Percentiles rank a stretch among this genome's conserved stretches.
These are phyloP conservation scores for Sporisorium scitamineum DNA, from an alignment of 1,284 basidiomycete genomes.

Conservation along the genomic window DNA sequence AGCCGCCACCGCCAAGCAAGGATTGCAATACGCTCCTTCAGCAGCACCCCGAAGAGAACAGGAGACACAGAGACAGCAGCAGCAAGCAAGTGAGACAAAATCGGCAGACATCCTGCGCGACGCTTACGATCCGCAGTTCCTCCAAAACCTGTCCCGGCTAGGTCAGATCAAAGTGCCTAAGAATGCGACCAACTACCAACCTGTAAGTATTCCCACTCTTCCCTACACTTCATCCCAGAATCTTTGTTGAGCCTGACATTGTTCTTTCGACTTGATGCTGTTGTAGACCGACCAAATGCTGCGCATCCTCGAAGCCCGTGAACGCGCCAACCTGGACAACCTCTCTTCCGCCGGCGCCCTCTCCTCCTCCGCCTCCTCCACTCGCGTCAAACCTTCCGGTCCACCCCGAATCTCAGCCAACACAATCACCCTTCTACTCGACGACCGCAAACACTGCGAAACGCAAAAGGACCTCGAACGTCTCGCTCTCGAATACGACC, in stretches of 20 bases:
- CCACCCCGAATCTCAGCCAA: conserved; percentile 32
- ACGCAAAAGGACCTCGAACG: conserved; percentile 40
- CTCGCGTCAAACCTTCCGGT: conserved; percentile 5
- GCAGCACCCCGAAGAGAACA: conserved; percentile 28
- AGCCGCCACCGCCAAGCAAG: conserved; percentile 24
- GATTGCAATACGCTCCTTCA: conserved; percentile 27
- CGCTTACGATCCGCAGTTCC: conserved; percentile 50
- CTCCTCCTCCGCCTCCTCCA: conserved; percentile 1
- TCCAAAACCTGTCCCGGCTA: conserved; percentile 45
- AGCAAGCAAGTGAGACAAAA: conserved; percentile 45
- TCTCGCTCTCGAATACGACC: conserved; percentile 52
- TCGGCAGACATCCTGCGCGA: conserved; percentile 53
- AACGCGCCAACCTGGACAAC: conserved; percentile 30
- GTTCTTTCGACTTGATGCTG: background rate
- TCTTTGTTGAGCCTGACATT: background rate
- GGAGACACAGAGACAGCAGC: conserved; percentile 32
- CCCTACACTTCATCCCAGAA: background rate
- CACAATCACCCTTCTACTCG: conserved; percentile 43
- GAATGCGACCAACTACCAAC: conserved; percentile 45
- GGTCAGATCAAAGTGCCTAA: conserved; percentile 51
- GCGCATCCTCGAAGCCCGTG: conserved; percentile 50
- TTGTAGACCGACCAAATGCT: conserved; percentile 52
- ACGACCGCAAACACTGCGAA: conserved; percentile 54
- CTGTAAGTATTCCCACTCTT: conserved; percentile 17
- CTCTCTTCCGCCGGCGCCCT: conserved; percentile 8